Evolutionary conservation across 148 eudicot genomes (phyloP).

Genomic region (Nyssa sinensis): DNA sequence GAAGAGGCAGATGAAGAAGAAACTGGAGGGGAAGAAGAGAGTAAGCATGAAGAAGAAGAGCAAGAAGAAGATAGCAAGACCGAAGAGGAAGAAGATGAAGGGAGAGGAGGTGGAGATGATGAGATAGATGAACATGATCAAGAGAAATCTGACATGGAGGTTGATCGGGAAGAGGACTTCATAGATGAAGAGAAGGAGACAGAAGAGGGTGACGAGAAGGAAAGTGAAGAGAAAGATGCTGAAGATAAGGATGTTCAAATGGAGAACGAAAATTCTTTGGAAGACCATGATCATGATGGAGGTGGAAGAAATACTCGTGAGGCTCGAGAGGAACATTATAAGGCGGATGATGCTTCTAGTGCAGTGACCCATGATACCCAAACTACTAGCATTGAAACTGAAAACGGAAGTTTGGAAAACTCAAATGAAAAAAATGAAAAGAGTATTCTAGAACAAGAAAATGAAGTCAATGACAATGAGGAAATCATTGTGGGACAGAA

Average conservation of each 20-base stretch:
- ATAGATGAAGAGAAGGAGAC: constrained; percentile 47
- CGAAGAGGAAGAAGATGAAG: constrained; percentile 27
- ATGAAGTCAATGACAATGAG: constrained; percentile 23
- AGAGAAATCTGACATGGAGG: constrained; percentile 37
- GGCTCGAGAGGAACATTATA: constrained; percentile 82
- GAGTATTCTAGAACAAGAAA: constrained; percentile 34
- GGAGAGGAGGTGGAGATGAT: constrained; percentile 34
- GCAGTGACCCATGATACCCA: constrained; percentile 73
- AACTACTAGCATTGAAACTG: constrained; percentile 31
- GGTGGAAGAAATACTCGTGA: constrained; percentile 44
- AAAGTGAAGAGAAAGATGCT: constrained; percentile 42
- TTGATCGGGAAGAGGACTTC: constrained; percentile 42
- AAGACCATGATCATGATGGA: constrained; percentile 52
- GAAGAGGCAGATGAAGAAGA: constrained; percentile 51
- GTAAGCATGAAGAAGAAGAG: constrained; percentile 40
- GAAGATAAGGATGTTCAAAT: constrained; percentile 27
- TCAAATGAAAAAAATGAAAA: constrained; percentile 33
- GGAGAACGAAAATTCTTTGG: constrained; percentile 30
- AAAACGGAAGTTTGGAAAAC: constrained; percentile 33
- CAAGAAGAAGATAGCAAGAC: constrained; percentile 30
- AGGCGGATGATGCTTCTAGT: constrained; percentile 98
- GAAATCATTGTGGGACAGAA: constrained; percentile 13
- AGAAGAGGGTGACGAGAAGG: constrained; percentile 47
- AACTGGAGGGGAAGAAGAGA: constrained; percentile 38
- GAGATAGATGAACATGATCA: constrained; percentile 36